A percentile compares a stretch with the other conserved stretches of the same genome.
Evolutionary conservation across 2,329 filamentous ascomycete species (phyloP).

Genomic region (Alternaria tenuissima): DNA sequence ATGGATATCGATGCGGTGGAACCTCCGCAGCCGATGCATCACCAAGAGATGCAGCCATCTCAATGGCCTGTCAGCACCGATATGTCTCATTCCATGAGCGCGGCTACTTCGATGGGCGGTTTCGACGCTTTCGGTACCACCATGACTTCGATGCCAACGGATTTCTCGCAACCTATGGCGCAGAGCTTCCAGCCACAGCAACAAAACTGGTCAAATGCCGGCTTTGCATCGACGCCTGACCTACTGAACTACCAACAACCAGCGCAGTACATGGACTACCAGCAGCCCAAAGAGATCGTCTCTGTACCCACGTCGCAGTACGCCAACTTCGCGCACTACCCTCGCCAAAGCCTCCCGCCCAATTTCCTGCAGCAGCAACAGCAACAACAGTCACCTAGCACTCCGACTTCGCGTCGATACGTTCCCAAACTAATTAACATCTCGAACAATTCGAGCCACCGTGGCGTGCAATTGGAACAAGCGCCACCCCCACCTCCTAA

Average conservation of each 20-base stretch:
- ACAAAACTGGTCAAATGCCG: slow-evolving; percentile 45
- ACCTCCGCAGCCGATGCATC: slow-evolving; percentile 41
- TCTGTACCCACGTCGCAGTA: slow-evolving; percentile 47
- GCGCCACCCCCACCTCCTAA: slow-evolving; percentile 48
- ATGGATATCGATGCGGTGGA: slow-evolving; percentile 50
- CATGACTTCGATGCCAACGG: slow-evolving; percentile 43
- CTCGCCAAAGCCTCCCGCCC: slow-evolving; percentile 47
- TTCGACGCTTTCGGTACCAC: slow-evolving; percentile 40
- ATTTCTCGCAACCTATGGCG: slow-evolving; percentile 44
- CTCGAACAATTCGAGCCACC: slow-evolving; percentile 37
- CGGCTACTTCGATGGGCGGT: slow-evolving; percentile 39
- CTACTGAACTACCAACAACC: slow-evolving; percentile 45
- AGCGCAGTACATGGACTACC: slow-evolving; percentile 42
- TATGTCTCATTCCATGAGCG: slow-evolving; percentile 41
- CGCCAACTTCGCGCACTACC: slow-evolving; percentile 45
- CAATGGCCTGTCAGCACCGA: slow-evolving; percentile 48
- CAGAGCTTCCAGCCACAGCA: slow-evolving; percentile 42
- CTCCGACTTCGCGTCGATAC: slow-evolving; percentile 39
- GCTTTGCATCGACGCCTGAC: slow-evolving; percentile 47
- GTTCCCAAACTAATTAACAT: slow-evolving; percentile 49
- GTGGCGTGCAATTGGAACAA: slow-evolving; percentile 38
- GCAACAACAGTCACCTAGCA: slow-evolving; percentile 12
- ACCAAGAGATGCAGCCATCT: slow-evolving; percentile 37
- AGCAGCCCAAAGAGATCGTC: slow-evolving; percentile 41
- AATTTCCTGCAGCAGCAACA: slow-evolving; percentile 39